Evolutionary conservation across 352 stramenopile species (phyloP).

Genomic region (Phytophthora sojae): DNA sequence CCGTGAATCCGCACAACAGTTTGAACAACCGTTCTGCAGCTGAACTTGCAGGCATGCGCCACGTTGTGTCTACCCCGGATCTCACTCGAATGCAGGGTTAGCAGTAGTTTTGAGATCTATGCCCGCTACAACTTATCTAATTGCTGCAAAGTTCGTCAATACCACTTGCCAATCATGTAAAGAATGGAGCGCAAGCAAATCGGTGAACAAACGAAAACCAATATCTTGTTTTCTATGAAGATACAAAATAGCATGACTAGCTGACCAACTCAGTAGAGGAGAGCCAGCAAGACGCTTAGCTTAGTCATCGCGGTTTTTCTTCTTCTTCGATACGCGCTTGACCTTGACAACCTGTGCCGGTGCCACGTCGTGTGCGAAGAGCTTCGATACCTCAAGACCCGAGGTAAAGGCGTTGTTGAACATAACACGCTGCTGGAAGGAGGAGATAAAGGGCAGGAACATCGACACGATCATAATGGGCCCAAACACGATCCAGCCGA

Average conservation of each 20-base stretch:
- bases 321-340: slow-evolving; percentile 90
- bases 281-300: slow-evolving; percentile 16
- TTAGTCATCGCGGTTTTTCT: slow-evolving; percentile 89
- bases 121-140: slow-evolving; percentile 23
- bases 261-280: slow-evolving; percentile 14
- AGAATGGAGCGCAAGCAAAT: neutral
- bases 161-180: slow-evolving; percentile 16
- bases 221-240: slow-evolving; percentile 46
- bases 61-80: slow-evolving; percentile 71
- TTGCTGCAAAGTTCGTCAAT: slow-evolving; percentile 24
- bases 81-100: slow-evolving; percentile 54
- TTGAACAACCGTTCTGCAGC: slow-evolving; percentile 39
- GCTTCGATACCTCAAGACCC: slow-evolving; percentile 88
- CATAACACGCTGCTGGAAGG: slow-evolving; percentile 91
- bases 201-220: slow-evolving; percentile 20
- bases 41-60: slow-evolving; percentile 57
- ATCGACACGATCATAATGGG: slow-evolving; percentile 90
- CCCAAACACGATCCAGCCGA: slow-evolving; percentile 91
- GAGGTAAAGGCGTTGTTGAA: slow-evolving; percentile 93
- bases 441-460: slow-evolving; percentile 90
- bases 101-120: slow-evolving; percentile 7
- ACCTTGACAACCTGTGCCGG: slow-evolving; percentile 86
- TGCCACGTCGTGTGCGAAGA: slow-evolving; percentile 88
- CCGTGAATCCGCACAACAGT: slow-evolving; percentile 25
- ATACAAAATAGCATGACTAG: slow-evolving; percentile 50